Evolutionary conservation across 2,329 filamentous ascomycete genomes (phyloP).

Genomic region (Ramularia endophylla): DNA sequence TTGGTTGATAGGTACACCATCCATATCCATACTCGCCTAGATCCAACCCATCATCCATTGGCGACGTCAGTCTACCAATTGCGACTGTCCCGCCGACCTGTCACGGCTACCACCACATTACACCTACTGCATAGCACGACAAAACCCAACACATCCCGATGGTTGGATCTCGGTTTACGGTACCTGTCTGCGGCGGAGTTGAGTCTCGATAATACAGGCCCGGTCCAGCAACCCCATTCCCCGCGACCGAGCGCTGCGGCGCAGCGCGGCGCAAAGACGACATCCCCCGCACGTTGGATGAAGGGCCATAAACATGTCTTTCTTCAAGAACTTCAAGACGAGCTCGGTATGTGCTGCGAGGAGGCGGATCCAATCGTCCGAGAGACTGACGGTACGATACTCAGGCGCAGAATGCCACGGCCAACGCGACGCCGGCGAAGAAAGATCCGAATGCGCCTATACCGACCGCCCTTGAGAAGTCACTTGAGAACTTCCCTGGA

Average conservation of each 20-base stretch:
- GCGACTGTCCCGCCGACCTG: no score
- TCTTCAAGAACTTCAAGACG: slow-evolving; percentile 50
- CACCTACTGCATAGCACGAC: no score
- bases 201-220: no score
- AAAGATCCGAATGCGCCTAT: slow-evolving; percentile 54
- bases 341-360: slow-evolving; percentile 36
- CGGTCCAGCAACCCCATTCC: no score
- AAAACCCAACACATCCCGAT: neutral
- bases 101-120: no score
- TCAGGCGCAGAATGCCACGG: slow-evolving; percentile 39
- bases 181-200: neutral
- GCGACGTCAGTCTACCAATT: no score
- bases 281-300: no score
- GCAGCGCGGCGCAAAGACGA: neutral
- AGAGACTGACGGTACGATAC: slow-evolving; percentile 6
- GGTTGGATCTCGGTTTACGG: neutral
- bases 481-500: slow-evolving; percentile 76
- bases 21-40: no score
- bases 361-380: no score
- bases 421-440: slow-evolving; percentile 46
- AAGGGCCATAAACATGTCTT: slow-evolving; percentile 40
- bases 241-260: neutral
- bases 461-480: slow-evolving; percentile 60
- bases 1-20: no score
- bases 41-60: no score